Evolutionary conservation across 179 eudicot genomes (phyloP).

Genomic region (Camellia oleifera): DNA sequence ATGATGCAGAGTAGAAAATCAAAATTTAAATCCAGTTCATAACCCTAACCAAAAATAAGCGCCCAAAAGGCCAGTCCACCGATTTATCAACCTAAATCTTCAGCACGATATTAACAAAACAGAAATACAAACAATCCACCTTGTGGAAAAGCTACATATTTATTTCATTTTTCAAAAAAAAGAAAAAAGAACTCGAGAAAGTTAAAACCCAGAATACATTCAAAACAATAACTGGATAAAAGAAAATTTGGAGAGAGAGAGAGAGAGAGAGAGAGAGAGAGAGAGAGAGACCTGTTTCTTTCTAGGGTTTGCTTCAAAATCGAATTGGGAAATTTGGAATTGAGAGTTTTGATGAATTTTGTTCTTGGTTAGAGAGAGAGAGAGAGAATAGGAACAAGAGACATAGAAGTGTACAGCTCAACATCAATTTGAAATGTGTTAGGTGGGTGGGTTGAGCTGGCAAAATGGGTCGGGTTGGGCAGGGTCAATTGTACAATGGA

Average conservation of each 20-base stretch:
- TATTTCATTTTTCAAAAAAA: background rate
- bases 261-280: background rate
- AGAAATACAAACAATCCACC: background rate
- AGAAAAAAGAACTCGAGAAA: background rate
- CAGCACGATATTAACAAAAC: background rate
- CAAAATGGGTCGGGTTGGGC: background rate
- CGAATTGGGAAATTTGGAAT: background rate
- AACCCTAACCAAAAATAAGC: background rate
- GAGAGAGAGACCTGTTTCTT: background rate
- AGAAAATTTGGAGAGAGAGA: background rate
- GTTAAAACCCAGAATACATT: background rate
- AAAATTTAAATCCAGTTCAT: background rate
- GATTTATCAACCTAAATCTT: background rate
- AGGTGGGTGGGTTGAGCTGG: background rate
- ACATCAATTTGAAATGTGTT: conserved; percentile 7
- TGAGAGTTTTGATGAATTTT: background rate
- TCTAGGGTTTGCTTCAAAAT: background rate
- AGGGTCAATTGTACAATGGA: background rate
- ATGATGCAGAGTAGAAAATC: background rate
- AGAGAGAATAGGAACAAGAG: too few species aligned
- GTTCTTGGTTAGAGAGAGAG: background rate
- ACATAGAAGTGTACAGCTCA: background rate
- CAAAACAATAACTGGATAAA: background rate
- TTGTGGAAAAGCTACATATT: background rate
- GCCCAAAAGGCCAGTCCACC: background rate